Percentiles rank a stretch among this genome's conserved stretches.
These are phyloP conservation scores for Combretum micranthum DNA, from an alignment of 345 rosid species.

Conservation along the genomic window DNA sequence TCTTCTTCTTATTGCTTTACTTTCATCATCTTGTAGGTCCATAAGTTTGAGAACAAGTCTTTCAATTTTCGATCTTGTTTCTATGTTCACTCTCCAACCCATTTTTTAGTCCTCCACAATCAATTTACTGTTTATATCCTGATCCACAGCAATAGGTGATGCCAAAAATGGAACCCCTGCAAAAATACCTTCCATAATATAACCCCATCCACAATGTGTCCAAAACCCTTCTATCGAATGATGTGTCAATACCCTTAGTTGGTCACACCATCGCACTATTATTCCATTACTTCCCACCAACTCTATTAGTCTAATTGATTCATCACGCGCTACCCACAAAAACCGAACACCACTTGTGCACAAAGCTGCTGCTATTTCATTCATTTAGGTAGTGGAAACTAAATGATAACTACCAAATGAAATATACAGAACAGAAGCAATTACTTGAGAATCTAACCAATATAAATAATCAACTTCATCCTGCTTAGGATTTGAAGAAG, in stretches of 20 bases:
- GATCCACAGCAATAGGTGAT: background rate
- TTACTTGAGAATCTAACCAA: too few relatives aligned
- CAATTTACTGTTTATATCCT: background rate
- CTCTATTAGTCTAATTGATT: too few relatives aligned
- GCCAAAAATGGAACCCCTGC: too few relatives aligned
- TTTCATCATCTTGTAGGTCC: background rate
- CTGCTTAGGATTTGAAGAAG: too few relatives aligned
- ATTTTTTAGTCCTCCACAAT: slow-evolving; percentile 1
- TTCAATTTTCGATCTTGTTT: background rate
- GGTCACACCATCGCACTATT: slow-evolving; percentile 1
- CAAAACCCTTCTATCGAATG: background rate
- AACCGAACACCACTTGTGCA: too few relatives aligned
- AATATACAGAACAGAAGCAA: too few relatives aligned
- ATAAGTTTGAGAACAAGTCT: background rate
- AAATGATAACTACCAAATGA: too few relatives aligned
- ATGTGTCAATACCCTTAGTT: background rate
- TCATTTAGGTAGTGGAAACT: too few relatives aligned
- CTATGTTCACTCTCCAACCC: background rate
- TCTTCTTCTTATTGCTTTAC: background rate
- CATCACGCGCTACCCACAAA: too few relatives aligned
- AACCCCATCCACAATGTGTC: background rate
- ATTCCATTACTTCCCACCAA: too few relatives aligned
- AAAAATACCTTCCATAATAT: background rate
- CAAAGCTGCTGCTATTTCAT: too few relatives aligned
- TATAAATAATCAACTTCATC: too few relatives aligned